Evolutionary conservation across 2,329 filamentous ascomycete species (phyloP).

Genomic region (Periglandula ipomoeae): DNA sequence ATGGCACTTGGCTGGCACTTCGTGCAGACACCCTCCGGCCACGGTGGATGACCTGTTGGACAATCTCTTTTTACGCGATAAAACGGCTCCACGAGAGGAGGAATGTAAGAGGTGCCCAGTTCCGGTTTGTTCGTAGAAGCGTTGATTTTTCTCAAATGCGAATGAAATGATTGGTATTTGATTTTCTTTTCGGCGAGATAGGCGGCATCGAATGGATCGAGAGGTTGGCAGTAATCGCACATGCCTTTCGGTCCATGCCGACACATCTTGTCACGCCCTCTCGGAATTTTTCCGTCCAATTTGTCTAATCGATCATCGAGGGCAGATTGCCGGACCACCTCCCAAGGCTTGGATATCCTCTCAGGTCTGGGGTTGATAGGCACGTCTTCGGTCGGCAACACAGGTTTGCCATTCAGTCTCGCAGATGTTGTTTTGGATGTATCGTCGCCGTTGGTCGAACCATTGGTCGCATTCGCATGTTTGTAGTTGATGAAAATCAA

Average conservation of each 20-base stretch:
- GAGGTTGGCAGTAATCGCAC: conserved; percentile 98
- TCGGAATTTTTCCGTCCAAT: conserved; percentile 78
- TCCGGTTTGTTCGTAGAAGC: conserved; percentile 94
- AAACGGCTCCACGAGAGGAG: conserved; percentile 85
- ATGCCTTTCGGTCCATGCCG: conserved; percentile 93
- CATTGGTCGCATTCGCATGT: conserved; percentile 37
- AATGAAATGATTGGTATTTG: conserved; percentile 96
- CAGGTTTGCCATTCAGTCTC: conserved; percentile 68
- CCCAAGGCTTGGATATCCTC: conserved; percentile 52
- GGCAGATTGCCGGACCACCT: conserved; percentile 76
- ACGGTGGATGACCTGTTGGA: conserved; percentile 84
- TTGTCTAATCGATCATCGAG: conserved; percentile 83
- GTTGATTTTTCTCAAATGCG: conserved; percentile 90
- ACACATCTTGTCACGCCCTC: conserved; percentile 81
- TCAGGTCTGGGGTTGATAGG: conserved; percentile 63
- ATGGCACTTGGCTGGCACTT: conserved; percentile 98
- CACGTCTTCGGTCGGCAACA: conserved; percentile 58
- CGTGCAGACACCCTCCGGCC: conserved; percentile 94
- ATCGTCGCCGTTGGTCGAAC: conserved; percentile 27
- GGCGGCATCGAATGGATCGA: conserved; percentile 85
- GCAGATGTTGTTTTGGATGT: conserved; percentile 40
- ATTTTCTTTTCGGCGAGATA: conserved; percentile 95
- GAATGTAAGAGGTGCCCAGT: conserved; percentile 88
- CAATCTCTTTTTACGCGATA: conserved; percentile 84
- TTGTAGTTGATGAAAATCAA: conserved; percentile 81